Evolutionary conservation across 2,329 filamentous ascomycete species (phyloP).

Genomic region (Pseudodiploospora longispora): DNA sequence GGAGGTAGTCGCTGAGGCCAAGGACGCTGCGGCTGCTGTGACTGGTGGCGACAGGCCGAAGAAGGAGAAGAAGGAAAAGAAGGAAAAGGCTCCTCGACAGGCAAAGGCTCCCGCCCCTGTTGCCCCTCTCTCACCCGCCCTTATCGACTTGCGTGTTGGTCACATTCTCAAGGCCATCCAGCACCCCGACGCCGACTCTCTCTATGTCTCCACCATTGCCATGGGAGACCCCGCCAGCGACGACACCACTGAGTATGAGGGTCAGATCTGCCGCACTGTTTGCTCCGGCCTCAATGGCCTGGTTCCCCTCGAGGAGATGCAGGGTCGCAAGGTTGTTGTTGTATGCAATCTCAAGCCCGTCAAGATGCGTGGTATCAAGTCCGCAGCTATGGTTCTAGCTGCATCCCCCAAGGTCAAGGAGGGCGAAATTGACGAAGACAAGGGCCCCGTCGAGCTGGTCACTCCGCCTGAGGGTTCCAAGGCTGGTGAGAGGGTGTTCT

Average conservation of each 20-base stretch:
- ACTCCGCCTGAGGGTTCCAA: conserved; percentile 68
- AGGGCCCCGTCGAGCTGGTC: conserved; percentile 86
- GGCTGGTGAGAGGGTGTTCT: conserved; percentile 83
- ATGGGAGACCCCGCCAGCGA: conserved; percentile 84
- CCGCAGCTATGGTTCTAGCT: conserved; percentile 83
- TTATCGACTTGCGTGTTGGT: conserved; percentile 93
- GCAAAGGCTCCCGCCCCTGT: conserved; percentile 59
- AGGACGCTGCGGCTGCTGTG: conserved; percentile 27
- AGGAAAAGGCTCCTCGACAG: conserved; percentile 75
- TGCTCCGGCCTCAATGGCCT: conserved; percentile 95
- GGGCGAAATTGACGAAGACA: conserved; percentile 78
- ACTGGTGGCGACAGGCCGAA: conserved; percentile 40
- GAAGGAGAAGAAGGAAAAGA: conserved; percentile 90
- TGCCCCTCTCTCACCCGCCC: conserved; percentile 69
- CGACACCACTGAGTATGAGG: conserved; percentile 86
- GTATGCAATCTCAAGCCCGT: conserved; percentile 98
- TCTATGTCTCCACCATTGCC: conserved; percentile 92
- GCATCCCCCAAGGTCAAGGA: conserved; percentile 78
- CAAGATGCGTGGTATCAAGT: conserved; percentile 87
- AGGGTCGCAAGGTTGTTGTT: conserved; percentile 86
- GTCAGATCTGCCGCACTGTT: conserved; percentile 85
- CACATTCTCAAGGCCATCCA: conserved; percentile 94
- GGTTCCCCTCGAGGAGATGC: conserved; percentile 91
- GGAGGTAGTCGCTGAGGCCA: conserved; percentile 43
- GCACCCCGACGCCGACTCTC: conserved; percentile 92